Conservation (phyloP, 2,329 filamentous ascomycete genomes). For the Trichoderma afroharzianum region DNA sequence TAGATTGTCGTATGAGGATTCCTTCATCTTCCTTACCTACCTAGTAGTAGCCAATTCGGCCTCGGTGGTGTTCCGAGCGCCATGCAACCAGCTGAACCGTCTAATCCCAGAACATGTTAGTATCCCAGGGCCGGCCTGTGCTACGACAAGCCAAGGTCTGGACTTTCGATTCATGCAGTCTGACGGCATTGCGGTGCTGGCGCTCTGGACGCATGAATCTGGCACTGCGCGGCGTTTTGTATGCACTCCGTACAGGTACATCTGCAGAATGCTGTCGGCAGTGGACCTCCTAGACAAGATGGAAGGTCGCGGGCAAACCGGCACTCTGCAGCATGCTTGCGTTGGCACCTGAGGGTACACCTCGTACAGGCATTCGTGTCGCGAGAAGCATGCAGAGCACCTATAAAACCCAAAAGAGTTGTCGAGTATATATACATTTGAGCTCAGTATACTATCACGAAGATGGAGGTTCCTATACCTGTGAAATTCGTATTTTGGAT, state of each 20-base stretch:
- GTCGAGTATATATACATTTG: background rate
- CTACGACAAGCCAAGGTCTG: background rate
- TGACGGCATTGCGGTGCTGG: background rate
- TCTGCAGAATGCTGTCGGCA: background rate
- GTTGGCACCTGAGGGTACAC: background rate
- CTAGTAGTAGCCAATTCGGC: background rate
- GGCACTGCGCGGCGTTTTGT: background rate
- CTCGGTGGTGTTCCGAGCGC: background rate
- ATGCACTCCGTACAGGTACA: background rate
- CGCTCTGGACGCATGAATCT: constrained; percentile 1
- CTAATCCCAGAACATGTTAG: background rate
- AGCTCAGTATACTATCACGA: background rate
- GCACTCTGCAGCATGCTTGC: background rate
- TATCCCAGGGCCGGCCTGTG: background rate
- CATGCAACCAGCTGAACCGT: background rate
- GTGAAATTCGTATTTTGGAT: background rate
- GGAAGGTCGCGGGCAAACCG: background rate
- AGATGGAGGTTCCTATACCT: background rate
- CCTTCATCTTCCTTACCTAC: background rate
- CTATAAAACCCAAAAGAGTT: background rate
- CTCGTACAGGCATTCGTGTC: background rate
- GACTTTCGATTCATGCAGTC: background rate
- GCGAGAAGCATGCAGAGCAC: background rate
- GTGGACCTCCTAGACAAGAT: background rate
- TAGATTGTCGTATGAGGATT: background rate